Conservation (phyloP, 2,329 filamentous ascomycete species). For the Ustulina deusta region DNA sequence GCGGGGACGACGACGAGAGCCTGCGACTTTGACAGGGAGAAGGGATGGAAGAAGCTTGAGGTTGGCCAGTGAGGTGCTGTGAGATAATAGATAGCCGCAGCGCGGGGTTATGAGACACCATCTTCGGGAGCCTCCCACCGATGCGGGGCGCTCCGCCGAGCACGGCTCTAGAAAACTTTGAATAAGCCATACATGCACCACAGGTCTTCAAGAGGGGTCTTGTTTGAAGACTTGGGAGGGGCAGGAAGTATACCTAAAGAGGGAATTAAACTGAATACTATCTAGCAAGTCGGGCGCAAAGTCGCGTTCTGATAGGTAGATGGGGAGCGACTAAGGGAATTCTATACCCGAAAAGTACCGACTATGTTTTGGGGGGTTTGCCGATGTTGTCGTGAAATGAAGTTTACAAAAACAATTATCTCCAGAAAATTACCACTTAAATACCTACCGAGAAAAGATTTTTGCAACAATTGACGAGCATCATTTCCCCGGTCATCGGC, state of each 20-base stretch:
- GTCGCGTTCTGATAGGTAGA: slow-evolving; percentile 35
- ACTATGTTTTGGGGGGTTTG: neutral
- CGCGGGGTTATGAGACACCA: slow-evolving; percentile 49
- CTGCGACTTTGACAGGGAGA: slow-evolving; percentile 47
- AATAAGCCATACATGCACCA: slow-evolving; percentile 43
- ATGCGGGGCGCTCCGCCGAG: slow-evolving; percentile 49
- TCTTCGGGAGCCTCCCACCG: slow-evolving; percentile 33
- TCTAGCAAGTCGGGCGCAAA: slow-evolving; percentile 2
- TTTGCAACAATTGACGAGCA: slow-evolving; percentile 3
- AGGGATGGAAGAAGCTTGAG: slow-evolving; percentile 40
- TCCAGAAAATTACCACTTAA: neutral
- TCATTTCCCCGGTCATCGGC: slow-evolving; percentile 33
- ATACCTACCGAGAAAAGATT: slow-evolving; percentile 27
- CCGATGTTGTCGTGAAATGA: neutral
- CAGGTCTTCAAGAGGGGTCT: neutral
- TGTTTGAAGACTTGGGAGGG: slow-evolving; percentile 16
- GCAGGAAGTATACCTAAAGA: slow-evolving; percentile 33
- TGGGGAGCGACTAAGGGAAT: slow-evolving; percentile 29
- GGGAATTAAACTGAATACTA: slow-evolving; percentile 15
- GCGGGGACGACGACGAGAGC: slow-evolving; percentile 46
- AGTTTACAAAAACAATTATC: neutral
- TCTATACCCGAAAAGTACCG: slow-evolving; percentile 1
- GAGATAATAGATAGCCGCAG: slow-evolving; percentile 48
- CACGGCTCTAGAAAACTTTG: slow-evolving; percentile 45
- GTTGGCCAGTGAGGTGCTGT: slow-evolving; percentile 45